These are phyloP conservation scores for Astragalus membranaceus DNA, from an alignment of 306 rosid species.

Conservation along the genomic window DNA sequence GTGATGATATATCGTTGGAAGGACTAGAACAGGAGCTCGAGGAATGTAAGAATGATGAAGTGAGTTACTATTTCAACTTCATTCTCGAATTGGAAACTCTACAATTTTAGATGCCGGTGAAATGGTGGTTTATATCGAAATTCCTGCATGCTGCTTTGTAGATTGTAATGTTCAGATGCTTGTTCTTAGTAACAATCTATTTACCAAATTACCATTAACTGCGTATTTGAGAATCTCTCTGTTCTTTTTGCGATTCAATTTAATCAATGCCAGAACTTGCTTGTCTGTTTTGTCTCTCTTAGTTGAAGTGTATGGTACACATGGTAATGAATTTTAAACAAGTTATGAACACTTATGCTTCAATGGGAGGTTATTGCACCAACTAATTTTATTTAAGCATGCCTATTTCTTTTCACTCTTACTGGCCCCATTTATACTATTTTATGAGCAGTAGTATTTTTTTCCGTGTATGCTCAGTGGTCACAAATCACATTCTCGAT, in stretches of 20 bases:
- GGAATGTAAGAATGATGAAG: slow-evolving; percentile 78
- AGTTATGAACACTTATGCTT: not conserved
- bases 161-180: not conserved
- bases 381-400: not conserved
- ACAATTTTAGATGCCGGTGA: not conserved
- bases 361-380: not conserved
- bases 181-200: not conserved
- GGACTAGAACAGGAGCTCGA: slow-evolving; percentile 90
- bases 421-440: not conserved
- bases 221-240: not conserved
- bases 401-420: not conserved
- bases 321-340: not conserved
- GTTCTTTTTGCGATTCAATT: not conserved
- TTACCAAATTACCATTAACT: not conserved
- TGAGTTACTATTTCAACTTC: slow-evolving; percentile 25
- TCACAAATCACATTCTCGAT: not conserved
- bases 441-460: not conserved
- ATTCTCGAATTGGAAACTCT: not conserved
- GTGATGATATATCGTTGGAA: slow-evolving; percentile 81
- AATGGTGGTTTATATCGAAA: not conserved
- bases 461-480: not conserved
- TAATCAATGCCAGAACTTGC: not conserved
- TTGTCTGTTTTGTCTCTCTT: not conserved
- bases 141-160: not conserved
- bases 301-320: not conserved